Evolutionary conservation across 1,284 basidiomycete genomes (phyloP).

Genomic region (Rhodotorula sp.): DNA sequence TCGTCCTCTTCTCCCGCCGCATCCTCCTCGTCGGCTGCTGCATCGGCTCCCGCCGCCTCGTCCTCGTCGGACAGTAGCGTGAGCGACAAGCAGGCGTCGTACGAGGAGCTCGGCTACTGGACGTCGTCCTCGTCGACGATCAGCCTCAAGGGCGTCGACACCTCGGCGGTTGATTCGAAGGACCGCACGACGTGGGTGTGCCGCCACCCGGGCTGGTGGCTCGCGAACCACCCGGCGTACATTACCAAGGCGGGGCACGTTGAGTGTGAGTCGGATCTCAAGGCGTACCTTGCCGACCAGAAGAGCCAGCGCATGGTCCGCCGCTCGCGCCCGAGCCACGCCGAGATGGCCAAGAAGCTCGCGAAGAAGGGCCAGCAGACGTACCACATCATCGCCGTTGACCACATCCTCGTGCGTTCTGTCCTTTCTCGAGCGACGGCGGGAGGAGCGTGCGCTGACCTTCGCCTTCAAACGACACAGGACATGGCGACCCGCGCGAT

Average conservation of each 20-base stretch:
- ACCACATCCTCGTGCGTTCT: conserved; percentile 27
- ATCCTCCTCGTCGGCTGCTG: not conserved
- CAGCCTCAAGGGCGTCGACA: conserved; percentile 18
- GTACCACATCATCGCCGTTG: conserved; percentile 35
- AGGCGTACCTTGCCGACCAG: conserved; percentile 28
- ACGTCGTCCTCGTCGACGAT: conserved; percentile 9
- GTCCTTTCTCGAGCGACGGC: not conserved
- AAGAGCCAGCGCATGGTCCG: conserved; percentile 21
- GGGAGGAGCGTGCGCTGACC: no score
- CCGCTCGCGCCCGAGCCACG: conserved; percentile 14
- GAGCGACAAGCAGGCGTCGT: conserved; percentile 14
- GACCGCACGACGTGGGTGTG: conserved; percentile 35
- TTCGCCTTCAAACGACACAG: not conserved
- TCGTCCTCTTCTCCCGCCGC: not conserved
- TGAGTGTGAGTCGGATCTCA: conserved; percentile 32
- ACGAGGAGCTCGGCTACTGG: conserved; percentile 25
- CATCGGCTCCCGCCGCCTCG: not conserved
- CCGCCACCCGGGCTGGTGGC: conserved; percentile 35
- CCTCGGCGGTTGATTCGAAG: conserved; percentile 10
- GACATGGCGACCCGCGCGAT: conserved; percentile 41
- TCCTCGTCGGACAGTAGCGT: conserved; percentile 3
- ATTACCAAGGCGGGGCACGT: conserved; percentile 26
- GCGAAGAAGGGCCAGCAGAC: conserved; percentile 19
- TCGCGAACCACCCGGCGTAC: conserved; percentile 27
- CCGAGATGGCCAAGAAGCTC: conserved; percentile 26